Evolutionary conservation across 2,329 filamentous ascomycete genomes (phyloP), one percentile per base, ranked within the genome.

Genomic region (Nannizziopsis arthrosporioides): DNA sequence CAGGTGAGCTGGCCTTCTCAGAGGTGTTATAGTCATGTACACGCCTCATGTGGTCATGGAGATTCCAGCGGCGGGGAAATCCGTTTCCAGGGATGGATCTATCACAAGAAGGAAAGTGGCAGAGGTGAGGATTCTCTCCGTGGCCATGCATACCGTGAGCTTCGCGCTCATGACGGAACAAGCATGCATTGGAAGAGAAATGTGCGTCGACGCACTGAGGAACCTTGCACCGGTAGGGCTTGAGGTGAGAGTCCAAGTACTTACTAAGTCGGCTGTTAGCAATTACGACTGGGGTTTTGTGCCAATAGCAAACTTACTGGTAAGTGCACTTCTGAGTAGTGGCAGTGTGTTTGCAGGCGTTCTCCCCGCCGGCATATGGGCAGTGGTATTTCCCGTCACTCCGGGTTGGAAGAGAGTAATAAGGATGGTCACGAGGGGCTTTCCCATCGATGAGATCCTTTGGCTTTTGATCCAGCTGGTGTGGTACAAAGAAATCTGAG

Each of bases 251-350:
- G 69, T 96, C 90, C 57, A 96, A 81, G 60, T 92, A 94, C 76
- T 96, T 96, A 77, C 89, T 94, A 63, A 14, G 42, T 37, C 27
- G 5, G 30, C 22, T 27, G 51, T 63, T 56, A 56, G 59, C 7
- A 7, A 27, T 7, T 7, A 7, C 3, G 22, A 27, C 3, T 27
- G 3, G n/a, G 22, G 22, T 27, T 27, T 27, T 27, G 22, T 7
- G 3, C 7, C 22, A 27, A 1, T 30, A 27, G 38, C 17, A 42
- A 43, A 71, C 86, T 78, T 82, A 94, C 89, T 95, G 89, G 64
- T 95, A 96, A 71, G 94, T 94, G 81, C 90, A 95, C 78, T 95
- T 95, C 59, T 96, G 84, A 73, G 93, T 92, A 62, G 93, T 92
- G 36, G 89, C 80, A 70, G 85, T 85, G 79, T 95, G 90, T 67